Evolutionary conservation across 2,329 filamentous ascomycete genomes (phyloP), one percentile per base, ranked within the genome.

Genomic region (Chrysoporthe austroafricana): DNA sequence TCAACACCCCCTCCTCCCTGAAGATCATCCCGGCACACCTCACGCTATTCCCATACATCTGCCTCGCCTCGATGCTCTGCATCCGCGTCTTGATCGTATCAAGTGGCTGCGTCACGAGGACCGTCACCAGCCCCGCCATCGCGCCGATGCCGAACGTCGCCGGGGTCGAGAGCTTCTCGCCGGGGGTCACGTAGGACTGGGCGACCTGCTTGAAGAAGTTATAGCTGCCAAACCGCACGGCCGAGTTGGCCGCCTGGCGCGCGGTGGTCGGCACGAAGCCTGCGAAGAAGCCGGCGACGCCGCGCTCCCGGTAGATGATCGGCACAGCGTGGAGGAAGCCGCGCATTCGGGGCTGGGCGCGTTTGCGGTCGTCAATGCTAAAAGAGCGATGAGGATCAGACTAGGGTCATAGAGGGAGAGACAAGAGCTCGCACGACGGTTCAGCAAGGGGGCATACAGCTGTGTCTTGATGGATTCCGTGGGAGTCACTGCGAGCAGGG

Each of bases 401-500:
- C 14, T 1, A 3, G 18, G 8, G 21, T n/a, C n/a, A 18, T 14
- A 11, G 1, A 3, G 7, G 4, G 32, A 32, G n/a, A 21, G 1
- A 59, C 42, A 50, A 34, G 39, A 70, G 50, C 54, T 48, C 54
- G 46, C 46, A 58, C 32, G n/a, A 11, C 6, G 26, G 34, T 5
- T 11, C 32, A 8, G 36, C 6, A 7, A 39, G 36, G 63, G 71
- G 18, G 71, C 82, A 64, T 77, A 91, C 86, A 99, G 83, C 73
- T 96, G 96, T 62, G 96, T 99, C 85, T 99, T 99, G 81, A 99
- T 97, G 75, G 93, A 96, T 82, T 99, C 96, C 68, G 96, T 97
- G 0, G 96, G 96, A 44, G 96, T 99, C 44, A 99, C 96, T 13
- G 96, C 96, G 3, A 99, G 82, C 63, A 97, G 81, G 3, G 92